Evolutionary conservation across 805 yeast genomes (phyloP).

Genomic region (Wickerhamiella shivajii): DNA sequence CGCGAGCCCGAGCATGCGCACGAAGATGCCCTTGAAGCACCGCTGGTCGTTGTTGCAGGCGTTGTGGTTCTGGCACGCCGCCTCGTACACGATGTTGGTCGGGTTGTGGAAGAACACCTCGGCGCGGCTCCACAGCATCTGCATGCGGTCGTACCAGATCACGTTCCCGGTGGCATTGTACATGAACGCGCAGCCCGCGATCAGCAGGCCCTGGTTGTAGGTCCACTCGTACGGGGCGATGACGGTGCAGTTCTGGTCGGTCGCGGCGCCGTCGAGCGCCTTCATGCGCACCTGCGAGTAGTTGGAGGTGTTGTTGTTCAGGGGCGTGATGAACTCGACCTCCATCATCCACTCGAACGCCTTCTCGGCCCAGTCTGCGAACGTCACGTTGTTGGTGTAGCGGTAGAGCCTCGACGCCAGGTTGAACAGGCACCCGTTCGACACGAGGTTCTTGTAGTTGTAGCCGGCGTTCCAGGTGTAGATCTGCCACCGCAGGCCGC

Average conservation of each 20-base stretch:
- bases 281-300: slow-evolving; percentile 14
- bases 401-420: slow-evolving; percentile 77
- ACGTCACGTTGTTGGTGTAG: slow-evolving; percentile 60
- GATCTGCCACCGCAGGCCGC: slow-evolving; percentile 95
- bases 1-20: slow-evolving; percentile 62
- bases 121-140: slow-evolving; percentile 38
- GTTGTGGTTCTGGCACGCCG: slow-evolving; percentile 56
- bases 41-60: slow-evolving; percentile 77
- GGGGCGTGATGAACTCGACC: slow-evolving; percentile 32
- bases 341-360: slow-evolving; percentile 71
- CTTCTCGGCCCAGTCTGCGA: slow-evolving; percentile 57
- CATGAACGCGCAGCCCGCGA: slow-evolving; percentile 69
- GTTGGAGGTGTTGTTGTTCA: slow-evolving; percentile 30
- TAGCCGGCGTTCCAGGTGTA: slow-evolving; percentile 90
- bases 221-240: slow-evolving; percentile 61
- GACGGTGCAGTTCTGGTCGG: slow-evolving; percentile 42
- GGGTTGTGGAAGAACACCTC: slow-evolving; percentile 33
- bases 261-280: slow-evolving; percentile 26
- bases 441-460: slow-evolving; percentile 78
- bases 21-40: slow-evolving; percentile 75
- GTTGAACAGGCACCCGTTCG: slow-evolving; percentile 84
- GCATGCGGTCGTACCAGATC: slow-evolving; percentile 51
- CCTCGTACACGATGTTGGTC: slow-evolving; percentile 48
- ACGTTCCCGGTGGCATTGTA: slow-evolving; percentile 56
- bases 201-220: slow-evolving; percentile 67